Base-by-base conservation (phyloP, 768 basidiomycete species). In the Xerocomus potaroensis region DNA sequence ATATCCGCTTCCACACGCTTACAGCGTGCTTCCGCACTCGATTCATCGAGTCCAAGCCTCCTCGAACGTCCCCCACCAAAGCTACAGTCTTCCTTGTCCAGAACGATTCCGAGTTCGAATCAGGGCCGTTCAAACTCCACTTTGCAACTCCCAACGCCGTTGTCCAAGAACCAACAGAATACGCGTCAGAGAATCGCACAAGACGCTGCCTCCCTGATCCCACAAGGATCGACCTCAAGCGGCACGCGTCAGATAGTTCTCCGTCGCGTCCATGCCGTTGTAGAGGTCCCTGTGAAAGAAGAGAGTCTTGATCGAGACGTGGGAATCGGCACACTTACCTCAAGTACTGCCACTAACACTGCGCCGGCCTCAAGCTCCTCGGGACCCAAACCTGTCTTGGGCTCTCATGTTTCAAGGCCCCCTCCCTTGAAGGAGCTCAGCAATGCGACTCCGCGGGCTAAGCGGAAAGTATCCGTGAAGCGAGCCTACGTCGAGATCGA, bases 261-360 rank as follows among this genome's bases (percentile, higher is more conserved):
- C 33, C 77, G 85, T 18, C 79, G 81, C 27, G 85, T 87, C 8
- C 77, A 79, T 18, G 81, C 85, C 22, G 60, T 72, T 3, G 60
- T 77, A 6, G 72, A 86, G 16, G 68, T 86, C 1, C 70, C 75
- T 27, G 77, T 87, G 30, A 87, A 87, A 56, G 74, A 74, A 45
- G 84, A 87, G 61, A 80, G 78, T 3, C 69, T 68, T 2, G 69
- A 72, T 4, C 68, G 68, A n/a, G 72, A 73, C 6, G 10, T 49
- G 8, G 47, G 43, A 21, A 8, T 8, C 15, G 43, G 22, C 8
- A 23, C 43, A 23, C 23, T 24, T 12, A 16, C 42, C 18, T 50
- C 64, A 12, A 21, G 42, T n/a, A 50, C 53, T 27, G n/a, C 45
- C 11, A 48, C 64, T 10, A 41, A 51, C 24, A 9, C 35, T 5